Evolutionary conservation across 129 eudicot genomes (phyloP), one percentile per base, ranked within the genome.

Genomic region (Daucus carota): DNA sequence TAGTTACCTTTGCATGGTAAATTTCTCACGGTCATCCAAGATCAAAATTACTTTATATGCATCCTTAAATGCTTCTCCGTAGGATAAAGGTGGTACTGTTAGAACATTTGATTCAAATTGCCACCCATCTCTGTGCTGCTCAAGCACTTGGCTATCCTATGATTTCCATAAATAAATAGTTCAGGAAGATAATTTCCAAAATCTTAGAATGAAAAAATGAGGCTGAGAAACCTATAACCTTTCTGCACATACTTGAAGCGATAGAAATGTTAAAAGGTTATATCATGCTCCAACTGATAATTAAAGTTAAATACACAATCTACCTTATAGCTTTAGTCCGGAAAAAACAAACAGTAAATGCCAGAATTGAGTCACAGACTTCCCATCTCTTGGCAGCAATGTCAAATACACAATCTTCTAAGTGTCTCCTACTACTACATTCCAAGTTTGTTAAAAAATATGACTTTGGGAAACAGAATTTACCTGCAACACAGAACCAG

Each of bases 11-110:
- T 81, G 88, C 8, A 78, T 79, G 74, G 92, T 80, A 79, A 95
- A 95, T 75, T 88, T 90, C 78, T 95, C 99, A 28, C 99, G 92
- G 70, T 91, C 86, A 78, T 95, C 99, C 83, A 95, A 83, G 79
- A 95, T 83, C 84, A 95, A 28, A 62, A 95, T 81, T 66, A 95
- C 97, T 69, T 91, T 87, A 78, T 95, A 95, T 28, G 62, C 80
- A 81, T 91, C 97, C 74, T 80, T 90, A 73, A 95, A 95, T 48
- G 79, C 86, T 81, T 89, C 96, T 80, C 93, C 90, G 74, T 75
- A 73, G 31, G 76, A 76, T 78, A 95, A 85, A 70, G 97, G 99
- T 36, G 99, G 99, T 83, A 86, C 73, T 73, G 87, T 79, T 66
- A 89, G 75, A 78, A 47, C 65, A 81, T 86, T 80, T 73, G 81